These are phyloP conservation scores for Kwoniella dendrophila DNA, from an alignment of 768 basidiomycete genomes.

Conservation along the genomic window DNA sequence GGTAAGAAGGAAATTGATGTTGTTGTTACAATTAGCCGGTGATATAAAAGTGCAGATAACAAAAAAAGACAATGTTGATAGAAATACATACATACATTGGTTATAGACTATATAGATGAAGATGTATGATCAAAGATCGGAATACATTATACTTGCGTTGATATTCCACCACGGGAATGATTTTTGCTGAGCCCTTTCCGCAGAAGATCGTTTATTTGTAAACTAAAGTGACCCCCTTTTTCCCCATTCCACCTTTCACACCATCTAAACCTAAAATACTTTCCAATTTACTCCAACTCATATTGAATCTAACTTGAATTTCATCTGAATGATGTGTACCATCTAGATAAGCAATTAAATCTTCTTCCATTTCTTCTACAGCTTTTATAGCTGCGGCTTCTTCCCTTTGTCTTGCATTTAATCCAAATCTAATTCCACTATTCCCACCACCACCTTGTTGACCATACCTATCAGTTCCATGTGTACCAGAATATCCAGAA, in stretches of 20 bases:
- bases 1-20: too few species aligned
- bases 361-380: constrained; percentile 41
- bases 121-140: too few species aligned
- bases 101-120: too few species aligned
- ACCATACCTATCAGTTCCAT: neutral
- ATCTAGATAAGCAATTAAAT: constrained; percentile 64
- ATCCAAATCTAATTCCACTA: constrained; percentile 21
- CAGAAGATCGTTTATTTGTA: constrained; percentile 63
- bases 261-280: constrained; percentile 60
- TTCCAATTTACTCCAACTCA: constrained; percentile 79
- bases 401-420: constrained; percentile 18
- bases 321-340: constrained; percentile 94
- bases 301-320: constrained; percentile 76
- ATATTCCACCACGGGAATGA: too few species aligned
- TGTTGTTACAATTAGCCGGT: too few species aligned
- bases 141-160: too few species aligned
- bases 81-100: too few species aligned
- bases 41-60: too few species aligned
- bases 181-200: too few species aligned
- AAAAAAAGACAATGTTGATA: too few species aligned
- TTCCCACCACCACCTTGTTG: constrained; percentile 6
- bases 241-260: constrained; percentile 67
- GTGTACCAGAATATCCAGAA: constrained; percentile 11
- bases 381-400: constrained; percentile 20
- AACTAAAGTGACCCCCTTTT: constrained; percentile 75